Base-by-base conservation (phyloP, 768 basidiomycete genomes). In the Postia placenta region DNA sequence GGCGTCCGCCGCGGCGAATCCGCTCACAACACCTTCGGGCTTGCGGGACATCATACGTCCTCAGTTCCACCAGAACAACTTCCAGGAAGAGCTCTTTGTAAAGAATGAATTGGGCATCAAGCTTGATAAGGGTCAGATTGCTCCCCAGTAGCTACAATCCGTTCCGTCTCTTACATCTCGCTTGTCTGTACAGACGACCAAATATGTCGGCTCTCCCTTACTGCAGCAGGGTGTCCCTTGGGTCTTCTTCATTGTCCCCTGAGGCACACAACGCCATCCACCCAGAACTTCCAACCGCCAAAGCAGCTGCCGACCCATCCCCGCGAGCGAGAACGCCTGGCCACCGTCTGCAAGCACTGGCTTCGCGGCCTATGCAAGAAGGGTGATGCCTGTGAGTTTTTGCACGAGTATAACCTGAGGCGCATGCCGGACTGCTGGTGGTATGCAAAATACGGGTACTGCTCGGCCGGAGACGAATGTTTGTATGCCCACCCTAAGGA, bases 391-490 rank as follows among this genome's bases (percentile, higher is more conserved):
- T 99, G 96, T 71, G 96, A 98, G 70, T 99, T 98, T 67, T 76
- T 98, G 63, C 96, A 99, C 69, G 96, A 98, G 71, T 99, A 97
- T 73, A 96, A 98, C 65, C 77, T 99, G 44, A 73, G 96, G 51
- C 85, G 91, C 52, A 98, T 98, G 94, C 96, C 96, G 5, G 92
- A 97, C 65, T 98, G 96, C 61, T 96, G 92, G 86, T 98, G 93
- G 93, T 97, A 84, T 66, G 91, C 91, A 45, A 96, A 95, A 67
- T 94, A 92, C 60, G 96, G 96, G 14, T 98, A 93, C 67, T 98
- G 96, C 66, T 90, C 91, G 22, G 86, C 93, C 17, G 95, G 96
- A 49, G 93, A 95, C 58, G 94, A 98, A 67, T 99, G 96, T 65
- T 73, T 99, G 56, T 99, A 98, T 65, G 90, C 91, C 14, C 92